Base-by-base conservation (phyloP, 1,139 yeast species). In the Casaregolazyma suthepensis region DNA sequence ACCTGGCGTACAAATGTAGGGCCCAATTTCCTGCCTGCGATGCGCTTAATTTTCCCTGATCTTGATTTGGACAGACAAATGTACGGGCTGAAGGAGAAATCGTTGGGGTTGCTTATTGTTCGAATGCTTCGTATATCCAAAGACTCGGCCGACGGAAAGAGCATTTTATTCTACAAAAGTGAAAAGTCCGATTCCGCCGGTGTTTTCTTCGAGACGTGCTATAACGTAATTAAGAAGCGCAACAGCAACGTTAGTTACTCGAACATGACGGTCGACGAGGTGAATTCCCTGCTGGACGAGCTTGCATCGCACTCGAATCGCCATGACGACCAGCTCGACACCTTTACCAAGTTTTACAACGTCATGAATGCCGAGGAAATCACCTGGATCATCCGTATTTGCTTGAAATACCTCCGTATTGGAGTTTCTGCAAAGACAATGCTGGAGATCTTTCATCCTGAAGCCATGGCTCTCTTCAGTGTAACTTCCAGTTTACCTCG, bases 361-460 rank as follows among this genome's bases (percentile, higher is more conserved):
- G 67, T 71, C 15, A 75, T 87, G 78, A 74, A 80, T 38, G 78
- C 83, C 19, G 73, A 78, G 6, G 96, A 90, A 65, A 68, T 89
- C 51, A 74, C 83, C 47, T 89, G 87, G 81, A 71, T 88, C 37
- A 75, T 87, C 54, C 82, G 85, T 54, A 83, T 87, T 12, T 69
- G 90, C 5, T 68, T 91, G 45, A 83, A 31, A 56, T 63, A 66
- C 37, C 58, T 70, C 59, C 61, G 66, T 18, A 59, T 87, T 29
- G 80, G 82, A 1, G 77, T 81, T 13, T 77, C 83, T 54, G 95
- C 87, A 61, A 74, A 77, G 51, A 71, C 75, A n/a, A 75, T 89
- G 55, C 71, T 89, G 46, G 64, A 69, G n/a, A 64, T 72, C 37
- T 89, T 94, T 90, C 96, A 90, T 64, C 91, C 91, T 0, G 91